phyloP scores from a whole-genome alignment of 345 rosid species.

The Bruguiera parviflora region DNA sequence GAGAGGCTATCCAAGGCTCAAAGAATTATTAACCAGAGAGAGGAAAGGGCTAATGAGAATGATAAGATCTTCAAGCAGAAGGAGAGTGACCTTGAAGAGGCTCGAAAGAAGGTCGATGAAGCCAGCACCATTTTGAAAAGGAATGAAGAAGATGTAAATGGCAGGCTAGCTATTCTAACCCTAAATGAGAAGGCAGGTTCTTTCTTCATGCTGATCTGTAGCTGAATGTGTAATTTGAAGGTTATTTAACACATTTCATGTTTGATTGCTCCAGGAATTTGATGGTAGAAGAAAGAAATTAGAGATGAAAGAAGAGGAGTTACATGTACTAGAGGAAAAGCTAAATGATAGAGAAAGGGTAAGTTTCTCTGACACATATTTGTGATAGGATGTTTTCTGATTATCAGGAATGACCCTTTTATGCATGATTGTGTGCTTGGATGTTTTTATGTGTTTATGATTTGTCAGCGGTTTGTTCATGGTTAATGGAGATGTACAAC shows the following conservation, averaged over 20 bases:
- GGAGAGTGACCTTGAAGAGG: slow-evolving; percentile 75
- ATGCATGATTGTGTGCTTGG: too few species aligned
- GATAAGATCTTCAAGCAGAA: slow-evolving; percentile 66
- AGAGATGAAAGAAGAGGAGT: slow-evolving; percentile 63
- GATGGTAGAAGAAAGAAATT: slow-evolving; percentile 51
- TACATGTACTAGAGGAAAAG: slow-evolving; percentile 61
- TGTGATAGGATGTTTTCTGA: too few species aligned
- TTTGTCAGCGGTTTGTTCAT: too few species aligned
- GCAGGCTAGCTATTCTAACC: slow-evolving; percentile 53
- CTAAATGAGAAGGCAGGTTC: slow-evolving; percentile 62
- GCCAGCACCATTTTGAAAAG: slow-evolving; percentile 50
- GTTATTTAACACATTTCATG: not conserved
- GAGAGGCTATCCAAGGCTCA: slow-evolving; percentile 66
- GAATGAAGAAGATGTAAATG: slow-evolving; percentile 66
- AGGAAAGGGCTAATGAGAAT: slow-evolving; percentile 80
- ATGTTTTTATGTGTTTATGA: too few species aligned
- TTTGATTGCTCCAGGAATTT: slow-evolving; percentile 47
- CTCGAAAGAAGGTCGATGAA: slow-evolving; percentile 67
- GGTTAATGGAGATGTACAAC: too few species aligned
- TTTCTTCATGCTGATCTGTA: slow-evolving; percentile 5
- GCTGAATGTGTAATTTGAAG: not conserved
- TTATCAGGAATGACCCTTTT: too few species aligned
- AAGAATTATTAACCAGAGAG: slow-evolving; percentile 76
- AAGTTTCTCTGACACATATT: slow-evolving; percentile 11
- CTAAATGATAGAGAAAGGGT: slow-evolving; percentile 81